Evolutionary conservation across 176 grass and related monocot species (phyloP).

Genomic region (Oropetium thomaeum): DNA sequence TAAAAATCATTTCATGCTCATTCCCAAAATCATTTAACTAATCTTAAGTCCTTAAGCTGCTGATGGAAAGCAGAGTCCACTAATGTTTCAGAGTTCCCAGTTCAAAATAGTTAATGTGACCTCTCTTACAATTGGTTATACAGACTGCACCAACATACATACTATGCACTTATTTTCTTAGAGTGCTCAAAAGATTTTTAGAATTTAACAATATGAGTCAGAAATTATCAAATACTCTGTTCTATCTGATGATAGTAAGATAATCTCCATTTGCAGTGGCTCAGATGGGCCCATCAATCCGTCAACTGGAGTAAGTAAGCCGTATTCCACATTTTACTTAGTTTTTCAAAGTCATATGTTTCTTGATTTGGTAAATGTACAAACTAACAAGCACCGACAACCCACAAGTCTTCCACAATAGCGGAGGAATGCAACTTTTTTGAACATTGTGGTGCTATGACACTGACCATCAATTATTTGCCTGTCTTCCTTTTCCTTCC

Average conservation of each 20-base stretch:
- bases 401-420: background rate
- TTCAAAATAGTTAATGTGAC: conserved; percentile 7
- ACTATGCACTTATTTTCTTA: background rate
- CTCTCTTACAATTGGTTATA: background rate
- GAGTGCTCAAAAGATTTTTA: background rate
- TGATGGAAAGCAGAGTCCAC: background rate
- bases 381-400: background rate
- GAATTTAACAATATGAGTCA: background rate
- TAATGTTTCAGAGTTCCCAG: background rate
- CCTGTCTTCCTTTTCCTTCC: background rate
- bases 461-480: conserved; percentile 1
- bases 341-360: background rate
- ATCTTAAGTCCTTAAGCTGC: background rate
- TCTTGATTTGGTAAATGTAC: background rate
- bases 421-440: background rate
- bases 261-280: background rate
- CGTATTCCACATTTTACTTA: background rate
- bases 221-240: background rate
- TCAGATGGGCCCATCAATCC: background rate
- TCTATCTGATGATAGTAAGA: background rate
- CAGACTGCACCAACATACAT: too few relatives aligned
- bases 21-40: background rate
- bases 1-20: background rate
- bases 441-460: background rate
- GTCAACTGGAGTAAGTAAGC: background rate